Base-by-base conservation (phyloP, 2,329 filamentous ascomycete genomes). In the Hymenoscyphus scutula region DNA sequence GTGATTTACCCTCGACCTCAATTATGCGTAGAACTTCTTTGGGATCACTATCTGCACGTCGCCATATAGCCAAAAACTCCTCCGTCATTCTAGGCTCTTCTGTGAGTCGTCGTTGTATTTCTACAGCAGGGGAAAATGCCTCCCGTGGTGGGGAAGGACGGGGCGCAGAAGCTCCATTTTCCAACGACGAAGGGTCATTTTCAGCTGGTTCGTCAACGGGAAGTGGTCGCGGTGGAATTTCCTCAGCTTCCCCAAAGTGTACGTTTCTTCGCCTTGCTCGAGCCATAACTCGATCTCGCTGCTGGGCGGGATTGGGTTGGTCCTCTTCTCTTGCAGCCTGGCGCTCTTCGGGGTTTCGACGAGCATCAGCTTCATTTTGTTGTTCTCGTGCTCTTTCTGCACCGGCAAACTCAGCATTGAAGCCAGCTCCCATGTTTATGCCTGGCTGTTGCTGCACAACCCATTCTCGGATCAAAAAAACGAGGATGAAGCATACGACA, bases 371-470 rank as follows among this genome's bases (percentile, higher is more conserved):
- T 5, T 62, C 59, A 23, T 55, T 65, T 57, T 67, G 61, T 23
- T 59, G 64, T 27, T 70, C 64, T 61, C 67, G 59, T 11, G 65
- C 61, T 53, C 63, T 67, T 6, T 79, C 80, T n/a, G 77, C 76
- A 7, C 79, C 83, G 11, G 82, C 85, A 71, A 87, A 84, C 3
- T 84, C 84, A 8, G 83, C 71, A 76, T 79, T 64, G 75, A 80
- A 71, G 74, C 78, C 67, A 76, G 71, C 88, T 0, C 87, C 89
- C 80, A 95, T 88, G 71, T 96, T 96, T 69, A 95, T 89, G 67
- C 93, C 89, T 5, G 94, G 95, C 73, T 99, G 95, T 74, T 99
- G 95, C 74, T 99, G 95, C 10, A 99, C 92, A 58, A 99, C 95
- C 84, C 97, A 99, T 77, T 99, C 95, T 55, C 96, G 82, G 55